Evolutionary conservation across 345 rosid species (phyloP).

Genomic region (Viola odorata): DNA sequence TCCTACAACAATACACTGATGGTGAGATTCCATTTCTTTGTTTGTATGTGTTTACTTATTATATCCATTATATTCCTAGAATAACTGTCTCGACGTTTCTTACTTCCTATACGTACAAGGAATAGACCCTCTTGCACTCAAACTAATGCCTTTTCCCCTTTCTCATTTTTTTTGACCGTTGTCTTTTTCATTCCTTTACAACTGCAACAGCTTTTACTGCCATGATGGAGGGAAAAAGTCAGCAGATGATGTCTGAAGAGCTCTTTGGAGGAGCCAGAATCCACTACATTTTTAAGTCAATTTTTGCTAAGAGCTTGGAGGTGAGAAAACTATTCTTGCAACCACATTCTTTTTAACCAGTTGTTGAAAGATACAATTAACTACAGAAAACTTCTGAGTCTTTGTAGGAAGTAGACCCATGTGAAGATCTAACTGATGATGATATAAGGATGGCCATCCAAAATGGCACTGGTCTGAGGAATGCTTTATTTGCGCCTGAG

Average conservation of each 20-base stretch:
- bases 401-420: slow-evolving; percentile 63
- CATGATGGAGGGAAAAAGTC: slow-evolving; percentile 83
- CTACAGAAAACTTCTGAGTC: no score
- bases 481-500: slow-evolving; percentile 60
- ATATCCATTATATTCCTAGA: no score
- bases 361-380: no score
- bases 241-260: slow-evolving; percentile 88
- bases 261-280: slow-evolving; percentile 96
- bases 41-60: slow-evolving; percentile 9
- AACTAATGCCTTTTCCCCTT: no score
- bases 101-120: no score
- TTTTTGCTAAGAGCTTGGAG: slow-evolving; percentile 89
- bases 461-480: slow-evolving; percentile 57
- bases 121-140: no score
- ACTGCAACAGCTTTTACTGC: slow-evolving; percentile 81
- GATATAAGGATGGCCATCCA: slow-evolving; percentile 60
- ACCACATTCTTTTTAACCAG: neutral
- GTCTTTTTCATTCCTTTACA: no score
- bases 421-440: slow-evolving; percentile 53
- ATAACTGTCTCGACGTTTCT: no score
- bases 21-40: slow-evolving; percentile 38
- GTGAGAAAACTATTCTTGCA: slow-evolving; percentile 26
- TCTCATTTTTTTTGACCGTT: no score
- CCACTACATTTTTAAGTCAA: slow-evolving; percentile 80
- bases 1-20: slow-evolving; percentile 84